Evolutionary conservation across 495 filamentous ascomycete genomes (phyloP), one percentile per base, ranked within the genome.

Genomic region (Chlorociboria aeruginascens): DNA sequence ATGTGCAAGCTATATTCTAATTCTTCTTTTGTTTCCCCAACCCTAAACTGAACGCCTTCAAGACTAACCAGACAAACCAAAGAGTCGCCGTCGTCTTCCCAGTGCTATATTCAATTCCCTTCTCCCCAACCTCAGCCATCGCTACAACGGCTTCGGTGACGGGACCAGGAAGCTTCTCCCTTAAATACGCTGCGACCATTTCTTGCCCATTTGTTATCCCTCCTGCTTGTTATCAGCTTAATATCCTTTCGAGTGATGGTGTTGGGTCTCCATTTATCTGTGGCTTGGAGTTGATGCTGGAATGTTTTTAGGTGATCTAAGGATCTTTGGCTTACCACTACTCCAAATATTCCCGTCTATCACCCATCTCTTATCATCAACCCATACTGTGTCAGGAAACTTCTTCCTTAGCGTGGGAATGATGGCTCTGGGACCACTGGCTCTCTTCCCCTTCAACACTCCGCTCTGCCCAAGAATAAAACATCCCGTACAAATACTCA

Each of bases 151-250:
- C 58, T 43, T 81, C 73, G 3, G 69, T 67, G 3, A 76, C 49
- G 0, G 68, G 56, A 0, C 61, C 61, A 0, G 72, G 67, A 49
- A 74, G 78, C 3, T 65, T 61, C 7, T 66, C 60, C 11, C 71
- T 65, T 12, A 71, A 59, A 53, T 79, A 83, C 20, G 68, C 69
- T 8, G 73, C 65, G 7, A 79, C 70, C 38, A 81, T 64, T 51
- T 83, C 79, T 52, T 78, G 75, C 7, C 77, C 76, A 51, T 80
- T 81, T 20, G 78, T 81, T 20, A 82, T 66, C 37, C 75, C 76
- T 8, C 76, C 76, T 79, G 37, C 49, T 25, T 25, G 14, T 37
- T 9, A 14, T 45, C 43, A 41, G 7, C 9, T 25, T 25, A 4
- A 25, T 25, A 25, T 25, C 20, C 20, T 25, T 25, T 7, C 13